Percentiles rank a stretch among this genome's conserved stretches.
phyloP scores from a whole-genome alignment of 306 rosid species.

The Malus asiatica region DNA sequence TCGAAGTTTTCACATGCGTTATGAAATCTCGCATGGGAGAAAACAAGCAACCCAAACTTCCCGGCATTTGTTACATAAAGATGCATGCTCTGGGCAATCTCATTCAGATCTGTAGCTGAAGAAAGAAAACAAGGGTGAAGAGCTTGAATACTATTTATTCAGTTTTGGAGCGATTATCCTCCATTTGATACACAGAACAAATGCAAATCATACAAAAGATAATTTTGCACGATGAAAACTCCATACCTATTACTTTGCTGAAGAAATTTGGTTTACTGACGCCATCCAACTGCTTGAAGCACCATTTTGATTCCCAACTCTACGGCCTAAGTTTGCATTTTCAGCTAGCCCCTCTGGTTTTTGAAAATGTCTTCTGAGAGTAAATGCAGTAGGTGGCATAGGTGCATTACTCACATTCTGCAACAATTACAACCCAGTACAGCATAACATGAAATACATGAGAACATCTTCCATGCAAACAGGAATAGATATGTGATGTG shows the following conservation, averaged over 20 bases:
- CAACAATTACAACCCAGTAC: constrained; percentile 9
- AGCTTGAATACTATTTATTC: neutral
- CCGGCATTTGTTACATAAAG: neutral
- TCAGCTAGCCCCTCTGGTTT: neutral
- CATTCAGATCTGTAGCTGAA: constrained; percentile 16
- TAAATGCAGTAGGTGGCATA: constrained; percentile 10
- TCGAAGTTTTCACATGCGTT: neutral
- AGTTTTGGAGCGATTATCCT: neutral
- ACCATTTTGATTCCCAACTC: constrained; percentile 1
- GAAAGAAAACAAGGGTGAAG: neutral
- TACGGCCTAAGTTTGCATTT: neutral
- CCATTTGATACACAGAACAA: no score
- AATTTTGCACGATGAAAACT: neutral
- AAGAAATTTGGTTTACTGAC: neutral
- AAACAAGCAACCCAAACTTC: constrained; percentile 9
- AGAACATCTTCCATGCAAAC: neutral
- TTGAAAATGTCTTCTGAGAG: neutral
- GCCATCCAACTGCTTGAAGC: constrained; percentile 19
- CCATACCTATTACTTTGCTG: constrained; percentile 5
- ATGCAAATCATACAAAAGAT: neutral
- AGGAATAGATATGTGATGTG: neutral
- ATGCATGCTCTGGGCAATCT: constrained; percentile 7
- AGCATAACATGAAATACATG: neutral
- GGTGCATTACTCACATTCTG: constrained; percentile 36
- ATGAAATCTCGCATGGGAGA: neutral